Evolutionary conservation across 75 land plant species (phyloP), one percentile per base, ranked within the genome.

Genomic region (Cunninghamia lanceolata): DNA sequence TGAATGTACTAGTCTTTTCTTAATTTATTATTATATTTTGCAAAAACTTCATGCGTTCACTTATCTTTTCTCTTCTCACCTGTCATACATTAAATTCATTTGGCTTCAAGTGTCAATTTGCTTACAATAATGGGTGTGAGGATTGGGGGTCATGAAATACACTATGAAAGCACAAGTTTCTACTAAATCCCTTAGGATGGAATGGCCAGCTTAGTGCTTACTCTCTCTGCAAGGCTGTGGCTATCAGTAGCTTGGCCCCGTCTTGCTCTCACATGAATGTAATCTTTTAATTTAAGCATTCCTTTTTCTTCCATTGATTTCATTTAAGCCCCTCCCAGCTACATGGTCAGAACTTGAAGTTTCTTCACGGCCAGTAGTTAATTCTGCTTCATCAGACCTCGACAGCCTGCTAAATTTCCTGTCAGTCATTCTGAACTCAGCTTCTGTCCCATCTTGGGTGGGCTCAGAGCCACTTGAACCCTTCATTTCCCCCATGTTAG

Each of bases 61-160:
- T 96, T 46, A 96, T 96, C 88, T 95, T 96, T 82, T 96, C 99
- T 88, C 99, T 91, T 82, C 97, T 87, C 30, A 96, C 97, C 96
- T 96, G 87, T 6, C 38, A 76, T 76, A 76, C 5, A 76, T 38
- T 34, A 42, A 36, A 38, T 42, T 38, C 16, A 82, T 79, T 82
- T 59, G 16, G 54, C n/a, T n/a, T n/a, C n/a, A n/a, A n/a, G n/a
- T n/a, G n/a, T n/a, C n/a, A n/a, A n/a, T n/a, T n/a, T n/a, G n/a
- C n/a, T n/a, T n/a, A n/a, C n/a, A n/a, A n/a, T n/a, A n/a, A n/a
- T n/a, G n/a, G n/a, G n/a, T n/a, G n/a, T n/a, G n/a, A n/a, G n/a
- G n/a, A n/a, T n/a, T n/a, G n/a, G n/a, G n/a, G n/a, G n/a, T n/a
- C n/a, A n/a, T n/a, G n/a, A n/a, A n/a, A n/a, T n/a, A n/a, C n/a